Evolutionary conservation across 306 rosid genomes (phyloP), one percentile per base, ranked within the genome.

Genomic region (Oemleria cerasiformis): DNA sequence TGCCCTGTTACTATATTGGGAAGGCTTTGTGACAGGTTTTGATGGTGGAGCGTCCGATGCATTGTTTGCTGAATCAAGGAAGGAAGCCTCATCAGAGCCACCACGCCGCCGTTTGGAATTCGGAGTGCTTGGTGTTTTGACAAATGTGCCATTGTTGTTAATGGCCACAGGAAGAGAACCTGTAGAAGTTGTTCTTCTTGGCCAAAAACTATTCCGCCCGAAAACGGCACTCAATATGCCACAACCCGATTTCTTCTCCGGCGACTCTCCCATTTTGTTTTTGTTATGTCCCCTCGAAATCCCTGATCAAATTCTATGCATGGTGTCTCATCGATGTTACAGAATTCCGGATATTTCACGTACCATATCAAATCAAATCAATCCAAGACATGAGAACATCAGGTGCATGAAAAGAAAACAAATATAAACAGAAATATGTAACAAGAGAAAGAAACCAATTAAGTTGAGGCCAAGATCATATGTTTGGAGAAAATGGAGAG

Each of bases 201-300:
- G 74, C 88, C 88, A 77, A 7, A 70, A 8, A 21, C 69, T 45
- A 7, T 69, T 64, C 23, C 88, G 63, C 7, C 98, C 90, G 19
- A 93, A 88, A 67, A 90, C 88, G 3, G 89, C 85, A 30, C 66
- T 83, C 15, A 93, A n/a, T 3, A 93, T 63, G 9, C 98, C 92
- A 73, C 98, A 90, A 13, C 93, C 82, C 3, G 78, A 57, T 90
- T 59, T 90, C 75, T 71, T 84, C 21, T 88, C 92, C 38, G 84
- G 83, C 9, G 83, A 81, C 55, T 83, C 88, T 49, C 82, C 93
- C 97, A 92, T 92, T 83, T 42, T 34, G 15, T 45, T 4, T 48
- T 60, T 53, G 30, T 61, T 61, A 16, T 4, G 34, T 16, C 30
- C 64, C 39, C 42, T 70, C 17, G 44, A 67, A 19, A n/a, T n/a